These are phyloP conservation scores for Cercospora zeae-maydis DNA, from an alignment of 2,329 filamentous ascomycete species.

Conservation along the genomic window DNA sequence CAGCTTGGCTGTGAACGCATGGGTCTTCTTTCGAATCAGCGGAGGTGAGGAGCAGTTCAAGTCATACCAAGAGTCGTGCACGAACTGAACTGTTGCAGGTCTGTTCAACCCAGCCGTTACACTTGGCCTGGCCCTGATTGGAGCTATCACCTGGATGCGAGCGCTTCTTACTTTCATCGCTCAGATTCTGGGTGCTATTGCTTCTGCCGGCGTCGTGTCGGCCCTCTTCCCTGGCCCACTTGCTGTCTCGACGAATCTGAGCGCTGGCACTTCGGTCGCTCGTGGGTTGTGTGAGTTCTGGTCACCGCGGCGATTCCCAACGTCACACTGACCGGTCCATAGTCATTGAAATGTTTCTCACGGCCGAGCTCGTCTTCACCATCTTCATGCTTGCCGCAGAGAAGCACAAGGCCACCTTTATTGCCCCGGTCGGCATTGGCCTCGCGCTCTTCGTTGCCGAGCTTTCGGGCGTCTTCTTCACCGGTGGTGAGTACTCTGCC, in stretches of 20 bases:
- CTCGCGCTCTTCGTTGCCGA: conserved; percentile 47
- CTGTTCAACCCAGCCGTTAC: conserved; percentile 44
- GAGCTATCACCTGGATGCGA: conserved; percentile 46
- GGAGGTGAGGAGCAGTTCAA: conserved; percentile 30
- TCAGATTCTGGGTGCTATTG: conserved; percentile 46
- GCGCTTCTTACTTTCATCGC: conserved; percentile 44
- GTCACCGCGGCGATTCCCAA: conserved; percentile 11
- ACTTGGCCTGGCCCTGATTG: conserved; percentile 47
- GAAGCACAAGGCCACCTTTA: conserved; percentile 43
- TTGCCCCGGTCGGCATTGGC: conserved; percentile 40
- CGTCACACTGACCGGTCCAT: conserved; percentile 9
- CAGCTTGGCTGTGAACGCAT: conserved; percentile 44
- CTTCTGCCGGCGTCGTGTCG: conserved; percentile 45
- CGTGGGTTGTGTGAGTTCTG: conserved; percentile 41
- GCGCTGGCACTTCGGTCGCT: conserved; percentile 41
- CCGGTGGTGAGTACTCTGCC: conserved; percentile 35
- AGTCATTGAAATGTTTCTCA: conserved; percentile 51
- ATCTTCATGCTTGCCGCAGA: conserved; percentile 47
- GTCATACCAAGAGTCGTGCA: not conserved
- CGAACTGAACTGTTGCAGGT: conserved; percentile 21
- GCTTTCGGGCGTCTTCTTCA: conserved; percentile 46
- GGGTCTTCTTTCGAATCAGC: conserved; percentile 46
- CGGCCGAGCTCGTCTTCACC: conserved; percentile 48
- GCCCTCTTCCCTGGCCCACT: conserved; percentile 46
- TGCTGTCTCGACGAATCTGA: conserved; percentile 46